Percentiles rank a stretch among this genome's conserved stretches.
Conservation (phyloP, 768 basidiomycete species). For the Agaricus sinodeliciosus region DNA sequence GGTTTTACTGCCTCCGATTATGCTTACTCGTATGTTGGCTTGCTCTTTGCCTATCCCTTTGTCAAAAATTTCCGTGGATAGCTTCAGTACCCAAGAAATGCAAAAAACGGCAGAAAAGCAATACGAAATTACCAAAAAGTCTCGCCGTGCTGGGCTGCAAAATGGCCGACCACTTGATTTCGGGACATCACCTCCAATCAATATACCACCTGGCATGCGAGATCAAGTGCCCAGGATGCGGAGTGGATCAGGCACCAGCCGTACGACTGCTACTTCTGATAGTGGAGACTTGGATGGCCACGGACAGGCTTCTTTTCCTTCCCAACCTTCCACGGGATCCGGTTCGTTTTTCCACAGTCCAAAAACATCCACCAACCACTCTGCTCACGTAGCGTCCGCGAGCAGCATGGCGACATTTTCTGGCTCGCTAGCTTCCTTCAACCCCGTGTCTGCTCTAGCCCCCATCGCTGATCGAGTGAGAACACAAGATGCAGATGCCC, state of each 20-base stretch:
- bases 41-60: neutral
- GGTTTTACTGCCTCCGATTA: conserved; percentile 92
- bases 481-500: conserved; percentile 80
- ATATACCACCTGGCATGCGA: conserved; percentile 39
- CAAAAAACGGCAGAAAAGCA: conserved; percentile 77
- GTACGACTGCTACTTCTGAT: conserved; percentile 70
- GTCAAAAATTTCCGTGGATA: conserved; percentile 20
- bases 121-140: conserved; percentile 74
- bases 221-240: conserved; percentile 52
- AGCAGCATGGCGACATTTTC: conserved; percentile 25
- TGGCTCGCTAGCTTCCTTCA: conserved; percentile 8
- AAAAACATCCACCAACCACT: conserved; percentile 19
- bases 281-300: conserved; percentile 55
- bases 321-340: conserved; percentile 45
- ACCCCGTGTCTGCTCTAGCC: conserved; percentile 48
- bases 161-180: conserved; percentile 6
- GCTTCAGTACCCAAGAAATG: conserved; percentile 71
- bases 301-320: conserved; percentile 54
- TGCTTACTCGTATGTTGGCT: conserved; percentile 68
- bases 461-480: conserved; percentile 77
- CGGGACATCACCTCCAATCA: conserved; percentile 24
- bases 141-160: conserved; percentile 34
- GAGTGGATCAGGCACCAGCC: conserved; percentile 77
- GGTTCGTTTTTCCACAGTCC: conserved; percentile 33
- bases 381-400: conserved; percentile 23